Conservation (phyloP, 169 alveolate genomes). For the Cryptosporidium bovis region DNA sequence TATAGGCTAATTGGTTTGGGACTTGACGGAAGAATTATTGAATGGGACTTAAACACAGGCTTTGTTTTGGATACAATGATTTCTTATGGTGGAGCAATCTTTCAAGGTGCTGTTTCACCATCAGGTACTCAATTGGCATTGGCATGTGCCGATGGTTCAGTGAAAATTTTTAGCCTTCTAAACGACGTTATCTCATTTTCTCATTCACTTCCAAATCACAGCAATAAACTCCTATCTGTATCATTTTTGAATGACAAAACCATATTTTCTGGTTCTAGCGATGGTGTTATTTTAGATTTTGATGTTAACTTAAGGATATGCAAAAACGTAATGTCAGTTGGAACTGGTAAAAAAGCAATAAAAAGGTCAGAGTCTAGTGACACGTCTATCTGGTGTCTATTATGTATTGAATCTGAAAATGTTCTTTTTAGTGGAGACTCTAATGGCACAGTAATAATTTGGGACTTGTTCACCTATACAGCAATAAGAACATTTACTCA, state of each 20-base stretch:
- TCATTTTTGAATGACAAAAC: conserved; percentile 26
- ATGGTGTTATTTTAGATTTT: conserved; percentile 41
- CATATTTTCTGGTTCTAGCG: conserved; percentile 62
- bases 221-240: conserved; percentile 26
- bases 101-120: conserved; percentile 70
- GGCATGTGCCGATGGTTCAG: conserved; percentile 74
- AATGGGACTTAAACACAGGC: conserved; percentile 65
- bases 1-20: conserved; percentile 61
- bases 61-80: conserved; percentile 10
- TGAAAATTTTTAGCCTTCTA: conserved; percentile 37
- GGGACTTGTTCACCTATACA: conserved; percentile 61
- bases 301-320: conserved; percentile 30
- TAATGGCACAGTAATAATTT: conserved; percentile 58
- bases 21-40: conserved; percentile 56
- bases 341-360: conserved; percentile 40
- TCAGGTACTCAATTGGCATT: conserved; percentile 19
- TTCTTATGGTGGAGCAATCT: conserved; percentile 69
- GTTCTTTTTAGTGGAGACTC: conserved; percentile 69
- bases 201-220: conserved; percentile 44
- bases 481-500: conserved; percentile 49
- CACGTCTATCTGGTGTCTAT: conserved; percentile 55
- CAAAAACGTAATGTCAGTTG: conserved; percentile 33
- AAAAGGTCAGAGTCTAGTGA: neutral
- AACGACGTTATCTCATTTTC: conserved; percentile 16
- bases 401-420: conserved; percentile 43